These are phyloP conservation scores for Neurospora hispaniola DNA, from an alignment of 495 filamentous ascomycete genomes.

Conservation along the genomic window DNA sequence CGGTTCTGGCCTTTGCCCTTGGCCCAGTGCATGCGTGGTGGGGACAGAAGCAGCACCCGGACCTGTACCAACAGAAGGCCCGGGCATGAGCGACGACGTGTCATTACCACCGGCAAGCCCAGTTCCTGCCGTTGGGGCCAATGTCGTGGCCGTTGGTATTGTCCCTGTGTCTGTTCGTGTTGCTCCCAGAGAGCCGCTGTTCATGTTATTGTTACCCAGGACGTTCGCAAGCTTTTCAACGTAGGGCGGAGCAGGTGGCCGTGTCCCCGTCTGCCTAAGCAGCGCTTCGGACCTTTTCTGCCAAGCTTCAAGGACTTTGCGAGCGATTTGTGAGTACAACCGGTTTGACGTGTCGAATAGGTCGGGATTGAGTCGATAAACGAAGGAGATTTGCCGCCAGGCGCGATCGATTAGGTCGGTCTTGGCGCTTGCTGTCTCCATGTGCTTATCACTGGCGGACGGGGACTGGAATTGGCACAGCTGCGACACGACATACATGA, in stretches of 20 bases:
- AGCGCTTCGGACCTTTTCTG: constrained; percentile 28
- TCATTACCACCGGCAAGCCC: not conserved
- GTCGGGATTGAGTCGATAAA: constrained; percentile 35
- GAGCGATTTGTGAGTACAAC: constrained; percentile 28
- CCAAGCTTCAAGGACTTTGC: constrained; percentile 38
- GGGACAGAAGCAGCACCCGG: not conserved
- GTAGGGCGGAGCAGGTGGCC: constrained; percentile 24
- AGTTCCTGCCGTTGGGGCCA: not conserved
- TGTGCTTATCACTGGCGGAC: not conserved
- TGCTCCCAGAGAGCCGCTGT: not conserved
- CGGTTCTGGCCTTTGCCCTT: not conserved
- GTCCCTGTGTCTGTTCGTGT: not conserved
- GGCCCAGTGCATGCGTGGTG: not conserved
- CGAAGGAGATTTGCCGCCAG: constrained; percentile 32
- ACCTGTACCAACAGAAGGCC: not conserved
- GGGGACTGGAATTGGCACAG: constrained; percentile 22
- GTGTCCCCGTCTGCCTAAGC: constrained; percentile 3
- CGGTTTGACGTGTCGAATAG: constrained; percentile 34
- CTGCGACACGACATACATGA: constrained; percentile 43
- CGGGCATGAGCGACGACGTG: not conserved
- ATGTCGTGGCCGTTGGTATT: not conserved
- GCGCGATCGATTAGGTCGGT: constrained; percentile 42
- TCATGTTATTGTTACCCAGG: not conserved
- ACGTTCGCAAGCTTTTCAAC: constrained; percentile 19
- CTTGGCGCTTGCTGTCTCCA: constrained; percentile 10